Conservation (phyloP, 1,139 yeast species). For the Hansenula sp. region DNA sequence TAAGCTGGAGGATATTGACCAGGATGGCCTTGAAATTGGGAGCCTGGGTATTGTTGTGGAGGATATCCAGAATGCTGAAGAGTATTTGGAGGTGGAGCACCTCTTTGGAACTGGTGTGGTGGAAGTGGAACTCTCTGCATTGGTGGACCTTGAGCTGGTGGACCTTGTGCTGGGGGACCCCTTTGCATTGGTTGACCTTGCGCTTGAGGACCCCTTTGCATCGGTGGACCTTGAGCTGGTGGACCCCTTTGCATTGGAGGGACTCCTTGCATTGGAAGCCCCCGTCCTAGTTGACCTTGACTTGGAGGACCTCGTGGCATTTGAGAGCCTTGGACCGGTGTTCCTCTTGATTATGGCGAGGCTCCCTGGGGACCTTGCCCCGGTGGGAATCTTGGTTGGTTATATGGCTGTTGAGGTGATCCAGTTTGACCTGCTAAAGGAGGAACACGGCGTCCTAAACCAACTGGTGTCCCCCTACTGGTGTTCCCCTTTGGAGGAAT, state of each 20-base stretch:
- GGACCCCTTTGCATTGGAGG: too few relatives aligned
- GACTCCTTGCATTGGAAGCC: too few relatives aligned
- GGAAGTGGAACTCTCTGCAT: neutral
- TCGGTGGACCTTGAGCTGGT: neutral
- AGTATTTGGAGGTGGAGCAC: too few relatives aligned
- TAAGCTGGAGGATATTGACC: neutral
- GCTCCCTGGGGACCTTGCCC: slow-evolving; percentile 1
- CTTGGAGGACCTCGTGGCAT: too few relatives aligned
- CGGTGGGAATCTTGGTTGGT: slow-evolving; percentile 2
- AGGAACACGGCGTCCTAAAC: neutral
- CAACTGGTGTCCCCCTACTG: neutral
- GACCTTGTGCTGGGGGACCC: neutral
- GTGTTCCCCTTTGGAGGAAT: neutral
- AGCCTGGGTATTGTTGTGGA: too few relatives aligned
- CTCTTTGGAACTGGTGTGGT: too few relatives aligned
- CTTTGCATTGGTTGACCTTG: neutral
- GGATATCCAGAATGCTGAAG: too few relatives aligned
- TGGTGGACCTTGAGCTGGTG: neutral
- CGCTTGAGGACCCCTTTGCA: neutral
- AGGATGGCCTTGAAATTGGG: too few relatives aligned
- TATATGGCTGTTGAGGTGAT: neutral
- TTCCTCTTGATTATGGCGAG: too few relatives aligned
- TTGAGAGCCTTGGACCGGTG: too few relatives aligned
- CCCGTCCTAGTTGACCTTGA: too few relatives aligned
- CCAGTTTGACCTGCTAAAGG: neutral